A percentile compares a stretch with the other conserved stretches of the same genome.
These are phyloP conservation scores for Fusarium drepaniforme DNA, from an alignment of 2,329 filamentous ascomycete genomes.

Conservation along the genomic window DNA sequence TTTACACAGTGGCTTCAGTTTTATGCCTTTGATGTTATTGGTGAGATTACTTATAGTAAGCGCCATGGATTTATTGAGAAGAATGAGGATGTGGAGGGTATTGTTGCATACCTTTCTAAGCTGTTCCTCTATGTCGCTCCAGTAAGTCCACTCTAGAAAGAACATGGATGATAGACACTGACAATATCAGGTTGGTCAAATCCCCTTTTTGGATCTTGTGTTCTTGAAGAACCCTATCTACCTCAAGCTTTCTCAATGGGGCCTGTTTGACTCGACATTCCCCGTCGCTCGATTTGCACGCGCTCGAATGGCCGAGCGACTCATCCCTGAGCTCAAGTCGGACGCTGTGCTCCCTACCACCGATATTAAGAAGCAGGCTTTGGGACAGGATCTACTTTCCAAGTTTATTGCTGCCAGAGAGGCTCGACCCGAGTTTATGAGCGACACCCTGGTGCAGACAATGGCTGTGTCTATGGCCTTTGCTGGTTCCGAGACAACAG, in stretches of 20 bases:
- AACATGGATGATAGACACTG: not conserved
- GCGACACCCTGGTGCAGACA: conserved; percentile 75
- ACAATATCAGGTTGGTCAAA: conserved; percentile 73
- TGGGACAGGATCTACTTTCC: conserved; percentile 72
- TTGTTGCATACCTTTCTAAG: conserved; percentile 72
- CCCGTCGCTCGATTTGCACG: conserved; percentile 80
- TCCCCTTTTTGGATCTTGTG: conserved; percentile 76
- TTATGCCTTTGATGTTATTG: conserved; percentile 86
- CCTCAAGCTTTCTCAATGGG: conserved; percentile 75
- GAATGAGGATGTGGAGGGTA: conserved; percentile 81
- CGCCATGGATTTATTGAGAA: conserved; percentile 81
- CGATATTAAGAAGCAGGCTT: conserved; percentile 50
- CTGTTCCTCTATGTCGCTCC: conserved; percentile 80
- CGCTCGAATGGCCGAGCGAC: conserved; percentile 74
- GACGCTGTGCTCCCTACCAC: conserved; percentile 48
- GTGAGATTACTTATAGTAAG: conserved; percentile 81
- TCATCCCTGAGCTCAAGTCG: conserved; percentile 56
- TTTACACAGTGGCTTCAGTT: conserved; percentile 82
- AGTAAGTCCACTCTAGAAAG: conserved; percentile 49
- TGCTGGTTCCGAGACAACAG: conserved; percentile 84
- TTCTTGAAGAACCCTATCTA: conserved; percentile 82
- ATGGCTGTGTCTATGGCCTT: conserved; percentile 80
- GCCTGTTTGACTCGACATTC: conserved; percentile 76
- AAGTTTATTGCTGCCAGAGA: conserved; percentile 79
- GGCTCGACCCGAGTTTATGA: conserved; percentile 78